Base-by-base conservation (phyloP, 2,329 filamentous ascomycete species). In the Aotearoamyces nothofagi region DNA sequence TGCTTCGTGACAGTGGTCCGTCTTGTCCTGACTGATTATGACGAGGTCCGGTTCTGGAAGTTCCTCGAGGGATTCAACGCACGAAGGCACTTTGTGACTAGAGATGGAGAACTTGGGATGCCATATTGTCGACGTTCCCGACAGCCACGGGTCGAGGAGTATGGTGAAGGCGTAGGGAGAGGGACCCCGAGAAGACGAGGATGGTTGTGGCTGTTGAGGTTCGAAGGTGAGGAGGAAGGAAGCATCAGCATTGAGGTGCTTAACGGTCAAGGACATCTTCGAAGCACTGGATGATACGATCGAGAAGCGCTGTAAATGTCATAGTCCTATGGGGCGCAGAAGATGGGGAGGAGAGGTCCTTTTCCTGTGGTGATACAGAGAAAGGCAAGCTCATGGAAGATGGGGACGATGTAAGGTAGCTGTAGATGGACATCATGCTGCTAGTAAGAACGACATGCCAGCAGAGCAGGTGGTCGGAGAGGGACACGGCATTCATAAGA, bases 111-210 rank as follows among this genome's bases (percentile, higher is more conserved):
- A 72, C 42, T 60, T 63, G 15, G 66, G 57, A 42, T 70, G 69
- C 41, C 69, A 59, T 36, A 75, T 64, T 30, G 64, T 66, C 8
- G 70, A 69, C 4, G 65, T 54, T 0, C 72, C 71, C 8, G 59
- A 57, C 17, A 81, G 59, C 71, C 76, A 82, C 3, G 79, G 78
- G 46, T 86, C 78, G 28, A 83, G 52, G 22, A 84, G 60, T 30
- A 84, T 64, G 10, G 66, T 71, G 49, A 77, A 82, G 19, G 19
- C 19, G 8, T 7, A 8, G 9, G 59, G 57, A 16, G 54, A 53
- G 7, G 44, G 44, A 17, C n/a, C 7, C 7, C 8, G 12, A 13
- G 12, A 14, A 4, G 17, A 9, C 12, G 24, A 15, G 12, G 12
- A 7, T n/a, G 15, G 3, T 7, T 11, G 11, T 5, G 27, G 27